A percentile compares a stretch with the other conserved stretches of the same genome.
These are phyloP conservation scores for Raffaelea arxii DNA, from an alignment of 2,329 filamentous ascomycete species.

Conservation along the genomic window DNA sequence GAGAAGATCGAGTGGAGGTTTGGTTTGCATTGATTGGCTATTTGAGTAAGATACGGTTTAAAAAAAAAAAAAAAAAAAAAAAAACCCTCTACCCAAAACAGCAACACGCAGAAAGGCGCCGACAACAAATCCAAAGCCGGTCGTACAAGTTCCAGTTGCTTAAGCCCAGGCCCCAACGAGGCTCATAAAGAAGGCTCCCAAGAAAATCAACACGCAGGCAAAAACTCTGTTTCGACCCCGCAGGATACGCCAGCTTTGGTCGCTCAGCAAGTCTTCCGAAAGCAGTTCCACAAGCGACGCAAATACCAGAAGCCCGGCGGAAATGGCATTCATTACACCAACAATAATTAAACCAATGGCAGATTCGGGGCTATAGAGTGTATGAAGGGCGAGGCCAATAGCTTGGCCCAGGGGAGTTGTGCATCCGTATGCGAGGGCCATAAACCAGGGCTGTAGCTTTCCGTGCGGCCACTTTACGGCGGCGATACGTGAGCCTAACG, in stretches of 20 bases:
- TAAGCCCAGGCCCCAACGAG: slow-evolving; percentile 62
- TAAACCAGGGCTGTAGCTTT: slow-evolving; percentile 70
- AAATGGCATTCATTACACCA: slow-evolving; percentile 78
- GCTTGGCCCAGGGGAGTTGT: slow-evolving; percentile 76
- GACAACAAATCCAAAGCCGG: too few relatives aligned
- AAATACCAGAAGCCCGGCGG: slow-evolving; percentile 67
- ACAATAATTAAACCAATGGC: slow-evolving; percentile 69
- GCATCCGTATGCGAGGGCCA: slow-evolving; percentile 65
- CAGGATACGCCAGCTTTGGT: slow-evolving; percentile 60
- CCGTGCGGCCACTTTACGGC: slow-evolving; percentile 66
- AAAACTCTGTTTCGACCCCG: slow-evolving; percentile 49
- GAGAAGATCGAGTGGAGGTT: too few relatives aligned
- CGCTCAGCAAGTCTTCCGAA: slow-evolving; percentile 70
- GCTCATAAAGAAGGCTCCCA: slow-evolving; percentile 59
- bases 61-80: too few relatives aligned
- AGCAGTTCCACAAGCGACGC: slow-evolving; percentile 74
- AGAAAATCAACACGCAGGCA: slow-evolving; percentile 53
- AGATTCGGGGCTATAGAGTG: slow-evolving; percentile 68
- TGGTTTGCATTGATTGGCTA: too few relatives aligned
- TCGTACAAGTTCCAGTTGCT: too few relatives aligned
- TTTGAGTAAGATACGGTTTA: too few relatives aligned
- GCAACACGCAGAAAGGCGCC: too few relatives aligned
- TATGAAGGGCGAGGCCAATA: slow-evolving; percentile 66
- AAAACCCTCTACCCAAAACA: too few relatives aligned
- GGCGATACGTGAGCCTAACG: slow-evolving; percentile 73